These are phyloP conservation scores for Avena sativa DNA, from an alignment of 176 grass and related monocot species.

Conservation along the genomic window DNA sequence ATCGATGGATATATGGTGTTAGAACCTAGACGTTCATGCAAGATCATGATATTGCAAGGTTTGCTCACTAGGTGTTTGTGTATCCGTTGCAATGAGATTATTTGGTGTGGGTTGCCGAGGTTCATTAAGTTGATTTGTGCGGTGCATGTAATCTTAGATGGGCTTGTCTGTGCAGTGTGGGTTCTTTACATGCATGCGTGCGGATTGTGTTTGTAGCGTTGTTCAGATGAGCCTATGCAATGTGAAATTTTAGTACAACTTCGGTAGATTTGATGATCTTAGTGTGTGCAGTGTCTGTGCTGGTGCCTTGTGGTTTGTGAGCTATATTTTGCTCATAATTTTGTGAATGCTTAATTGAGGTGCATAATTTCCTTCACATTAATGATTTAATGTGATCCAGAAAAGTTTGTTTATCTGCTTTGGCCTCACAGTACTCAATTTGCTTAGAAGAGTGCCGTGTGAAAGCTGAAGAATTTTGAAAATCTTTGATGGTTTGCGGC, in stretches of 20 bases:
- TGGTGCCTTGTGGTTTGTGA: neutral
- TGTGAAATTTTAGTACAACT: neutral
- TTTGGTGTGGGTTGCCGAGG: neutral
- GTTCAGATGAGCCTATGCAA: neutral
- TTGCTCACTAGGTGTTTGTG: slow-evolving; percentile 21
- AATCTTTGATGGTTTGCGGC: neutral
- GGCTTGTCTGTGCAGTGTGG: neutral
- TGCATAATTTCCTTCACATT: neutral
- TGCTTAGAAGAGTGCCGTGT: neutral
- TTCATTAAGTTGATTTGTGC: neutral
- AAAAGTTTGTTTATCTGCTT: neutral
- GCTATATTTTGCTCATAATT: neutral
- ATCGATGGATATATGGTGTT: slow-evolving; percentile 14
- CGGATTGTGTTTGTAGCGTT: neutral
- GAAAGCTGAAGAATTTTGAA: slow-evolving; percentile 4
- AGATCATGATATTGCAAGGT: neutral
- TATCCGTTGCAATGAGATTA: neutral
- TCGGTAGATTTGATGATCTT: slow-evolving; percentile 4
- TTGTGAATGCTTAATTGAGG: neutral
- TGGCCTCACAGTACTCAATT: neutral
- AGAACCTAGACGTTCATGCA: neutral
- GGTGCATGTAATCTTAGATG: neutral
- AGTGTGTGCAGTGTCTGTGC: neutral
- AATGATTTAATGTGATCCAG: neutral
- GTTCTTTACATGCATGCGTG: slow-evolving; percentile 8